Conservation (phyloP, 441 rosid genomes). For the Populus hybrid region DNA sequence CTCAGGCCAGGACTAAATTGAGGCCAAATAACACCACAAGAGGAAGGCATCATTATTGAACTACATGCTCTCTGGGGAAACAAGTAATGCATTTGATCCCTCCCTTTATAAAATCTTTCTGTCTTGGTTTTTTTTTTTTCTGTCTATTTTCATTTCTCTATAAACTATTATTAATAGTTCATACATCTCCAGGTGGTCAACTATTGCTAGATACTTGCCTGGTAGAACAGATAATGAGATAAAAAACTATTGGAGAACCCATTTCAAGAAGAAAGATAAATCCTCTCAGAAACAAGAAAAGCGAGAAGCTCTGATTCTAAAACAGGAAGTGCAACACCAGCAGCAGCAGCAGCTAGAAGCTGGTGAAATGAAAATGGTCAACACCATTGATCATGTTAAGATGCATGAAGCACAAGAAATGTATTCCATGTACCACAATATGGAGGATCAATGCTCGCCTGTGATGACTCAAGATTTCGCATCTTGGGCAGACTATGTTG, state of each 20-base stretch:
- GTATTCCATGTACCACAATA: conserved; percentile 20
- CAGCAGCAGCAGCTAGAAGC: conserved; percentile 9
- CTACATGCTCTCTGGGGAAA: conserved; percentile 78
- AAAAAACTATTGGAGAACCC: conserved; percentile 70
- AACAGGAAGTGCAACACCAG: conserved; percentile 23
- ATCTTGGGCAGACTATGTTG: conserved; percentile 25
- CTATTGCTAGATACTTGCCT: conserved; percentile 48
- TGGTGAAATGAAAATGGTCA: conserved; percentile 3
- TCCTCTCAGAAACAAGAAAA: conserved; percentile 34
- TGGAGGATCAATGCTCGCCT: conserved; percentile 28
- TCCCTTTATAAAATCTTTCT: background rate
- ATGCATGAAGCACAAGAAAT: conserved; percentile 20
- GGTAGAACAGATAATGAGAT: conserved; percentile 60
- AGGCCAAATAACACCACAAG: conserved; percentile 68
- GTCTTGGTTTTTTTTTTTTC: background rate
- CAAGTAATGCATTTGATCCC: conserved; percentile 43
- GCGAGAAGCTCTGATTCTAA: conserved; percentile 27
- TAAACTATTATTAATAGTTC: background rate
- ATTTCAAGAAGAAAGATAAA: conserved; percentile 33
- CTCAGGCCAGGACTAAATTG: conserved; percentile 75
- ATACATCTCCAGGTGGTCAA: conserved; percentile 39
- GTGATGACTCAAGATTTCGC: conserved; percentile 20
- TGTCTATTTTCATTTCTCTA: background rate
- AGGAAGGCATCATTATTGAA: conserved; percentile 74
- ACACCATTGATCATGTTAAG: background rate